phyloP scores from a whole-genome alignment of 192 early-diverging fungal genomes.

The Gigaspora rosea region DNA sequence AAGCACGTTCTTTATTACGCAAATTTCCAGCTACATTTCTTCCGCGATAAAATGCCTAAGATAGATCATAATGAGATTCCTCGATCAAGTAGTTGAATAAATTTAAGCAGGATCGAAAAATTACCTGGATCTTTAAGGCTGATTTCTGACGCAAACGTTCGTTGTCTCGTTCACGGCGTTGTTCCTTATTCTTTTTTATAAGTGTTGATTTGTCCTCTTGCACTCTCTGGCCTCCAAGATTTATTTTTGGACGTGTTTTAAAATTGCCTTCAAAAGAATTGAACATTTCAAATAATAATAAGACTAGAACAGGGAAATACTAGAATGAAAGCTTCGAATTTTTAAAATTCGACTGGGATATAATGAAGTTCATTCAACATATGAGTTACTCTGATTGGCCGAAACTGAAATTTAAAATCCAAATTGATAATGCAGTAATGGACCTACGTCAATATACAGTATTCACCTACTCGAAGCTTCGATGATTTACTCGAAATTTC shows the following conservation, averaged over 20 bases:
- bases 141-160: conserved; percentile 62
- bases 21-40: conserved; percentile 39
- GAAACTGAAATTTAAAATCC: no score
- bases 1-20: conserved; percentile 35
- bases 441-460: no score
- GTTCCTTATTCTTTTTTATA: conserved; percentile 68
- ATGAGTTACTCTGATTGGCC: no score
- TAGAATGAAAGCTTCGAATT: no score
- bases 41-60: conserved; percentile 60
- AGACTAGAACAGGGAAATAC: no score
- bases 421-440: no score
- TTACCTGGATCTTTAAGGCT: conserved; percentile 68
- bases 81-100: no score
- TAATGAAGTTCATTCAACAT: no score
- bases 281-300: background rate
- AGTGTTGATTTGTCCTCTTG: conserved; percentile 69
- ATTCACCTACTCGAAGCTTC: no score
- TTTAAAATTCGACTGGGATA: no score
- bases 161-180: conserved; percentile 68
- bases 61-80: background rate
- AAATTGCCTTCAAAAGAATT: conserved; percentile 77
- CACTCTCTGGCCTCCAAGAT: conserved; percentile 74
- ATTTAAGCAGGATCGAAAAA: background rate
- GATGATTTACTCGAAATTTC: no score
- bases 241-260: conserved; percentile 74